Percentiles rank a stretch among this genome's conserved stretches.
phyloP scores from a whole-genome alignment of 116 monocot genomes.

The Cymodocea nodosa region DNA sequence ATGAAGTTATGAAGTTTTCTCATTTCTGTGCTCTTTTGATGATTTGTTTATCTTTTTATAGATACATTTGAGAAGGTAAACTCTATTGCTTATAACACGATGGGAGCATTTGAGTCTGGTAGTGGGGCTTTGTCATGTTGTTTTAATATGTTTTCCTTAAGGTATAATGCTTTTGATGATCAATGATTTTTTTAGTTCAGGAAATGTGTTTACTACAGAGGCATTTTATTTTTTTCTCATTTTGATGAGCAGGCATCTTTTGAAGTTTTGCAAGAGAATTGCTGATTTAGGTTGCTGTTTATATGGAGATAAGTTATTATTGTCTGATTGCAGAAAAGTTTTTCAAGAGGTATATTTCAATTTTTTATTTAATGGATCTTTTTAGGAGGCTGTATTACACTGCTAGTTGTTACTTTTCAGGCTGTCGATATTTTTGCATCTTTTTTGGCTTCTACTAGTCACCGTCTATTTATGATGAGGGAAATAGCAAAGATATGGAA shows the following conservation, averaged over 20 bases:
- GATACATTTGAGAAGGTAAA: slow-evolving; percentile 65
- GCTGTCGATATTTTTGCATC: slow-evolving; percentile 83
- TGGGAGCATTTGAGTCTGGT: slow-evolving; percentile 11
- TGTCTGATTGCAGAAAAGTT: slow-evolving; percentile 34
- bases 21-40: background rate
- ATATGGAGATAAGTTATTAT: slow-evolving; percentile 26
- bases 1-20: background rate
- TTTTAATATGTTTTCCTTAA: slow-evolving; percentile 47
- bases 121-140: slow-evolving; percentile 16
- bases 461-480: slow-evolving; percentile 31
- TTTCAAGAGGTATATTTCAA: slow-evolving; percentile 59
- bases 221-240: background rate
- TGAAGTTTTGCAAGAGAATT: slow-evolving; percentile 92
- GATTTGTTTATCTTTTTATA: slow-evolving; percentile 6
- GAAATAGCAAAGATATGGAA: slow-evolving; percentile 46
- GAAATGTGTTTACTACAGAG: background rate
- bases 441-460: slow-evolving; percentile 26
- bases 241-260: slow-evolving; percentile 52
- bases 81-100: slow-evolving; percentile 20
- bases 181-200: background rate
- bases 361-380: background rate
- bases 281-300: slow-evolving; percentile 17
- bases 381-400: background rate
- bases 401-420: slow-evolving; percentile 19
- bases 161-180: slow-evolving; percentile 22